Conservation (phyloP, 768 basidiomycete species). For the Amanita brunnescens region DNA sequence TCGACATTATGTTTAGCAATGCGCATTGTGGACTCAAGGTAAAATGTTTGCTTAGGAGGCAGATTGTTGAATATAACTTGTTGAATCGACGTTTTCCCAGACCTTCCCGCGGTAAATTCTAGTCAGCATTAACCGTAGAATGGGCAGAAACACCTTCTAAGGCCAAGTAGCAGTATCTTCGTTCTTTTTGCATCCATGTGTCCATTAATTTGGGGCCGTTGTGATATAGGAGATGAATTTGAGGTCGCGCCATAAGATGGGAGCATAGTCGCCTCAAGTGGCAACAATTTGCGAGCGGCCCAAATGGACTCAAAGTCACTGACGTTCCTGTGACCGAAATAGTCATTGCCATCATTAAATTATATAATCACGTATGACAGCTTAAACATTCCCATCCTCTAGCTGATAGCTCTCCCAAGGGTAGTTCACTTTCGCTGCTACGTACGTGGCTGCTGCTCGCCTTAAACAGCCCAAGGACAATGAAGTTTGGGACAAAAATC, state of each 20-base stretch:
- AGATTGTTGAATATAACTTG: constrained; percentile 88
- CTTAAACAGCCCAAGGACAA: constrained; percentile 16
- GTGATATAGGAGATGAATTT: constrained; percentile 17
- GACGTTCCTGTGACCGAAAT: background rate
- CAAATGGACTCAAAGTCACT: background rate
- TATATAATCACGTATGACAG: constrained; percentile 2
- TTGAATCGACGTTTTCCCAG: constrained; percentile 87
- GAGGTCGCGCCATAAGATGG: constrained; percentile 26
- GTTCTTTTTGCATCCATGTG: constrained; percentile 35
- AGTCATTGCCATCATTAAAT: background rate
- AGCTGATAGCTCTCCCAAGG: no score
- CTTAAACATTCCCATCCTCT: no score
- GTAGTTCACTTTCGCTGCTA: background rate
- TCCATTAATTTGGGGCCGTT: constrained; percentile 21
- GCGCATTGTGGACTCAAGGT: constrained; percentile 79
- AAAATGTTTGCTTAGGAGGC: constrained; percentile 79
- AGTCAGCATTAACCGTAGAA: background rate
- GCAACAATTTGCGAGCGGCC: background rate
- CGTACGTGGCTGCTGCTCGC: background rate
- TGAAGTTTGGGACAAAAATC: constrained; percentile 83
- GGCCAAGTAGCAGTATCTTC: constrained; percentile 65
- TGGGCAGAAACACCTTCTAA: constrained; percentile 43
- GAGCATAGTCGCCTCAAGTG: constrained; percentile 15
- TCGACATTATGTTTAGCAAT: constrained; percentile 69
- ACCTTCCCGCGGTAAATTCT: constrained; percentile 36